Conservation (phyloP, 306 rosid genomes). For the Neltuma alba region DNA sequence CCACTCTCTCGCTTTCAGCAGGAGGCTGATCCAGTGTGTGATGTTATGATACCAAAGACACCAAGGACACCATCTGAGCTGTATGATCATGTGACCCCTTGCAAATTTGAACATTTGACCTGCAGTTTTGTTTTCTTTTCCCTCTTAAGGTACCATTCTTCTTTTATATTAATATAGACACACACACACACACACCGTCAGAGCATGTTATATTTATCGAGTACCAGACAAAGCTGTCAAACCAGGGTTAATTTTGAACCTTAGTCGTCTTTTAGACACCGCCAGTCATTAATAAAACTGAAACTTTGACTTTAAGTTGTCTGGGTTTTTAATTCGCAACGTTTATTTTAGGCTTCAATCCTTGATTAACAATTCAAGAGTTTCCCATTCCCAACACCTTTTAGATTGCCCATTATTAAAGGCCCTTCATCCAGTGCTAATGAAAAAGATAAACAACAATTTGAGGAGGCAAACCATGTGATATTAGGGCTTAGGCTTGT, state of each 20-base stretch:
- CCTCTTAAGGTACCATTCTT: not conserved
- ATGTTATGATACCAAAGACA: conserved; percentile 24
- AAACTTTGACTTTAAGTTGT: not conserved
- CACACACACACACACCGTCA: too few species aligned
- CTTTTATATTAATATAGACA: too few species aligned
- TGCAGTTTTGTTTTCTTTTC: conserved; percentile 1
- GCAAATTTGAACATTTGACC: conserved; percentile 32
- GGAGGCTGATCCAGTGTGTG: not conserved
- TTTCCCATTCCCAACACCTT: not conserved
- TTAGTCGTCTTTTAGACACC: not conserved
- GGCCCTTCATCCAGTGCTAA: not conserved
- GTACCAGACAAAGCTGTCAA: not conserved
- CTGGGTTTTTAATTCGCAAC: not conserved
- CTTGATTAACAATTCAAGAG: not conserved
- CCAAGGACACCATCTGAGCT: not conserved
- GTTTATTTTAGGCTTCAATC: not conserved
- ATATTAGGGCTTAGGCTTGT: too few species aligned
- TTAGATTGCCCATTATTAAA: not conserved
- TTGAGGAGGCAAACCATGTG: conserved; percentile 35
- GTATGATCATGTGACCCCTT: conserved; percentile 40
- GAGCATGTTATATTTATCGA: not conserved
- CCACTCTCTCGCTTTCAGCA: conserved; percentile 2
- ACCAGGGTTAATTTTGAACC: not conserved
- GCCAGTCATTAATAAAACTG: not conserved
- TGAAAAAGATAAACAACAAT: conserved; percentile 7